Base-by-base conservation (phyloP, 2,329 filamentous ascomycete species). In the Amphichorda felina region DNA sequence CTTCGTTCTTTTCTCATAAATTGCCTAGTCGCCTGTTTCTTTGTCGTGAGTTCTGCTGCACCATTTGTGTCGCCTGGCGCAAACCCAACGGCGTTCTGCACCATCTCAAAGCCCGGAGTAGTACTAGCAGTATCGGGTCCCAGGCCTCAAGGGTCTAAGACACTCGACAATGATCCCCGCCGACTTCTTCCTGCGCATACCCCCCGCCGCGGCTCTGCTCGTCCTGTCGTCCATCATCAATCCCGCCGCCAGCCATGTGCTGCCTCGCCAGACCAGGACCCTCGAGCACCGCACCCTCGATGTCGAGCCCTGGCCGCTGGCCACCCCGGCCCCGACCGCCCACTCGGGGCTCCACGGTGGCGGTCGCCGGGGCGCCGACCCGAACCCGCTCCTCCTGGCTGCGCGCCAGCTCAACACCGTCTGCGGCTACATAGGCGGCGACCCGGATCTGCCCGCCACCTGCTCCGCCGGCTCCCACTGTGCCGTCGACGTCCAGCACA, bases 381-480 rank as follows among this genome's bases (percentile, higher is more conserved):
- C 6, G 14, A 10, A 35, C 53, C 54, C 29, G 50, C 47, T 28
- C 52, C 6, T 57, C 27, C 52, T 64, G 5, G 46, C 49, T 17
- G 60, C 58, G 31, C 60, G 64, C 27, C 59, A 67, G 40, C 47
- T 56, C 35, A 72, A 72, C 50, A 75, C 71, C 13, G 49, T 77
- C 38, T 76, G 72, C 44, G 72, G 72, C 29, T 77, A 65, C 50
- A 60, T 77, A 45, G 66, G 63, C 40, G 72, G 70, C 16, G 50
- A 74, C 42, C 50, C 63, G 1, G 51, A 54, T 17, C 51, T 74
- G 21, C 68, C 71, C 3, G 72, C 72, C 27, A 76, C 72, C 26
- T 77, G 72, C 47, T 64, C 60, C 19, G 60, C 63, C 0, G 72
- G 71, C 24, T 75, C 70, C 26, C 70, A 76, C 49, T 77, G 72